A percentile compares a stretch with the other conserved stretches of the same genome.
Conservation (phyloP, 352 stramenopile genomes). For the Sclerospora graminicola region DNA sequence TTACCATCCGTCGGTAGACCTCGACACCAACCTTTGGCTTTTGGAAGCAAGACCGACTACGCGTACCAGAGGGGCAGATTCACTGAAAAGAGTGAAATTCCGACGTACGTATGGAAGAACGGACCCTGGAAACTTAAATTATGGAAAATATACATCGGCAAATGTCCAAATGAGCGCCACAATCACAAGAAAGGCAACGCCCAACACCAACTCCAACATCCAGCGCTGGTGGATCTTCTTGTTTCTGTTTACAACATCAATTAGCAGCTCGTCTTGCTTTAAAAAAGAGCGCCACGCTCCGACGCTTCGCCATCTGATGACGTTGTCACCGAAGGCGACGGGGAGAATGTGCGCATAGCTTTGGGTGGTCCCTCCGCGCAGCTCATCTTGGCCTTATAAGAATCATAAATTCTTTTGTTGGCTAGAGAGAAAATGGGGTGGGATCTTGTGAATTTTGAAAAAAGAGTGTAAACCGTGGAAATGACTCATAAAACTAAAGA, state of each 20-base stretch:
- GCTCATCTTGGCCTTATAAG: no score
- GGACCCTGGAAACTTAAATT: slow-evolving; percentile 76
- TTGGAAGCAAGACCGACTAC: slow-evolving; percentile 39
- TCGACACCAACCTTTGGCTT: slow-evolving; percentile 23
- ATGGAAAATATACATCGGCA: slow-evolving; percentile 82
- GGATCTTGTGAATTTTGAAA: no score
- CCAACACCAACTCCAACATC: slow-evolving; percentile 55
- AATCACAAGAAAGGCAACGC: slow-evolving; percentile 58
- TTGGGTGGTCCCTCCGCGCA: no score
- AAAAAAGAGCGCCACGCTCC: slow-evolving; percentile 16
- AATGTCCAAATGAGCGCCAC: slow-evolving; percentile 82
- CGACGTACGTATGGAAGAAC: slow-evolving; percentile 86
- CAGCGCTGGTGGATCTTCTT: slow-evolving; percentile 10
- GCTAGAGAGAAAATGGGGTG: no score
- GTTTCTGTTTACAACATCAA: slow-evolving; percentile 8
- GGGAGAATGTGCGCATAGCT: slow-evolving; percentile 11
- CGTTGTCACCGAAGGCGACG: slow-evolving; percentile 11
- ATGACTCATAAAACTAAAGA: no score
- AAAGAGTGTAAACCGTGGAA: no score
- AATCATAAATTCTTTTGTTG: no score
- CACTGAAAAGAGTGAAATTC: no score
- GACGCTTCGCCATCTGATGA: slow-evolving; percentile 13
- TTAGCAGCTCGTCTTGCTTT: no score
- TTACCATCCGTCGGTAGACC: slow-evolving; percentile 27
- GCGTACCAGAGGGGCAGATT: no score